Evolutionary conservation across 164 flowering plant species (phyloP), one percentile per base, ranked within the genome.

Genomic region (Sedum album): DNA sequence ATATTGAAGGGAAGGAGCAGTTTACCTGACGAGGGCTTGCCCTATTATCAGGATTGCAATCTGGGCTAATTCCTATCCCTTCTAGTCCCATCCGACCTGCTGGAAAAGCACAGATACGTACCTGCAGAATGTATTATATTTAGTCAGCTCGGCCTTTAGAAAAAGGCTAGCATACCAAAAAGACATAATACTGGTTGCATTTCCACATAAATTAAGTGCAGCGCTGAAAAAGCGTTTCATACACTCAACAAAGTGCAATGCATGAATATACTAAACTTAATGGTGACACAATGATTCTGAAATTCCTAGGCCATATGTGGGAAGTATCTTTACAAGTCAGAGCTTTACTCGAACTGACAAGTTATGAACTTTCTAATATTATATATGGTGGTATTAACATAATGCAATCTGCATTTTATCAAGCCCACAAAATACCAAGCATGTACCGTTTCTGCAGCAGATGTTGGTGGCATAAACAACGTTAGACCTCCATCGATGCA

Each of bases 391-490:
- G 35, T 15, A 8, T 39, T 39, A 39, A 39, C 6, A 8, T 10
- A 39, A 39, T 10, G 11, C 42, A 39, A 39, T 2, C 42, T 8
- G 13, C 42, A 31, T 4, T 31, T 60, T 6, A 31, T 31, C 7
- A 28, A 2, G n/a, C 36, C 33, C 21, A 30, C 36, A 66, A 31
- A 11, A 49, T 67, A 39, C 38, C 33, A 68, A 75, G 67, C 28
- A 71, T 48, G 39, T 88, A 93, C 97, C 82, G 97, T 93, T 38
- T 85, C 72, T 28, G 88, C 66, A 69, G 98, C 97, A 73, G 96
- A 85, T 69, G 97, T 93, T 68, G 98, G 97, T 28, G 98, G 98
- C 96, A 93, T 91, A 77, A 93, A 93, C 82, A 89, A 79, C 33
- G 98, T 93, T 76, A 93, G 74, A 67, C 95, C 98, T 65, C 97